These are phyloP conservation scores for Leccinum variabile DNA, from an alignment of 1,284 basidiomycete genomes.

Conservation along the genomic window DNA sequence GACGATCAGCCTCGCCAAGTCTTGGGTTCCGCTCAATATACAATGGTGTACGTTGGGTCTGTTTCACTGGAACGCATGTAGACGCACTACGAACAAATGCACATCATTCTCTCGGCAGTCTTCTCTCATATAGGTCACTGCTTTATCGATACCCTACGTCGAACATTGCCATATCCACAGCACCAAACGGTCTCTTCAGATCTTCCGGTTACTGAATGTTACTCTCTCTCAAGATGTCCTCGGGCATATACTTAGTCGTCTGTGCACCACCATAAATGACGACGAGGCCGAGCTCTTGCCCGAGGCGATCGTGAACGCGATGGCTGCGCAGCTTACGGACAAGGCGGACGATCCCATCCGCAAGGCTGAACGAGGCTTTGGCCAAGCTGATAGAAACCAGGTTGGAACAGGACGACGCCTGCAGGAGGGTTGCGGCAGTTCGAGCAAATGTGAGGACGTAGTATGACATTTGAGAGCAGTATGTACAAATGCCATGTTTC, in stretches of 20 bases:
- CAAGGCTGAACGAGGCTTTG: too few species aligned
- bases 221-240: slow-evolving; percentile 72
- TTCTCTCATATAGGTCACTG: slow-evolving; percentile 84
- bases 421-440: too few species aligned
- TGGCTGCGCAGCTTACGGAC: too few species aligned
- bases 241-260: slow-evolving; percentile 77
- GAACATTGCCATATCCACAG: slow-evolving; percentile 85
- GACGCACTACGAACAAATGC: slow-evolving; percentile 71
- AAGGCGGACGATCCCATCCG: too few species aligned
- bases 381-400: too few species aligned
- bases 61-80: slow-evolving; percentile 78
- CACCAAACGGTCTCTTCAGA: slow-evolving; percentile 86
- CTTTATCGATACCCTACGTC: slow-evolving; percentile 81
- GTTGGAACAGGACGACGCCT: too few species aligned
- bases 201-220: slow-evolving; percentile 85
- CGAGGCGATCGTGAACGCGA: too few species aligned
- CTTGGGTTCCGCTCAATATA: slow-evolving; percentile 83
- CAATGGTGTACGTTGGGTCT: slow-evolving; percentile 84
- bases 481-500: too few species aligned
- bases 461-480: too few species aligned
- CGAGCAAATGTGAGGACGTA: too few species aligned
- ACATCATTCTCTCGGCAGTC: slow-evolving; percentile 77
- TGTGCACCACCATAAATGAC: slow-evolving; percentile 84
- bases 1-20: slow-evolving; percentile 66
- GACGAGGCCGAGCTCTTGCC: slow-evolving; percentile 55